Base-by-base conservation (phyloP, 1,284 basidiomycete species). In the Cutaneotrichosporon dermatis region DNA sequence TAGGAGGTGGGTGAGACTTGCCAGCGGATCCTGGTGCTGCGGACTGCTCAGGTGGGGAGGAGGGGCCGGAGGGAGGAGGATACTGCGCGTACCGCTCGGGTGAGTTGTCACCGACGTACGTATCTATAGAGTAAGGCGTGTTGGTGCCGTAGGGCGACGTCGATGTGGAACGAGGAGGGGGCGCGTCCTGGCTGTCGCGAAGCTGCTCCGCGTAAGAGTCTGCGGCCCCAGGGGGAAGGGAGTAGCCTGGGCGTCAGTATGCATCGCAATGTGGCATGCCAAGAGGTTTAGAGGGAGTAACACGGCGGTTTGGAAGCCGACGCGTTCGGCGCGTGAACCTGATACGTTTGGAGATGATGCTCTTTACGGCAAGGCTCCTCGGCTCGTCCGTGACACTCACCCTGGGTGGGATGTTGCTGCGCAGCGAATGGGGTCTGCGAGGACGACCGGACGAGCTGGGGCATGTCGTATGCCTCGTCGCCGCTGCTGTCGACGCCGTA, bases 391-490 rank as follows among this genome's bases (percentile, higher is more conserved):
- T 49, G 13, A 12, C 34, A 49, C 46, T 49, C 46, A 49, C 50
- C 16, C 50, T 51, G 50, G 25, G 25, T 25, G 25, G 25, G 25
- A 25, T 25, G 25, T 25, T 25, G 25, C 39, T 51, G 46, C 25
- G 8, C 15, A 10, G 50, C 39, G 16, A 51, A 40, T 11, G 50
- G 50, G 6, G 50, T 51, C n/a, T 40, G 16, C 16, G 50, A 51
- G 37, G 15, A 25, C 37, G 16, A 40, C n/a, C 50, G 37, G 6
- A 39, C 39, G 25, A 54, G 46, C 35, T 50, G 46, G 48, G 46
- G 39, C 58, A 51, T 57, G 43, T 45, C 53, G 40, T 61, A 60
- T 13, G 66, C 66, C 53, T 67, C 70, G 42, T 62, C 65, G 51
- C 64, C 65, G 40, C 56, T 36, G 43, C 15, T 15, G 35, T 45